Conservation (phyloP, 163 green algal species). For the Prototheca cutis region DNA sequence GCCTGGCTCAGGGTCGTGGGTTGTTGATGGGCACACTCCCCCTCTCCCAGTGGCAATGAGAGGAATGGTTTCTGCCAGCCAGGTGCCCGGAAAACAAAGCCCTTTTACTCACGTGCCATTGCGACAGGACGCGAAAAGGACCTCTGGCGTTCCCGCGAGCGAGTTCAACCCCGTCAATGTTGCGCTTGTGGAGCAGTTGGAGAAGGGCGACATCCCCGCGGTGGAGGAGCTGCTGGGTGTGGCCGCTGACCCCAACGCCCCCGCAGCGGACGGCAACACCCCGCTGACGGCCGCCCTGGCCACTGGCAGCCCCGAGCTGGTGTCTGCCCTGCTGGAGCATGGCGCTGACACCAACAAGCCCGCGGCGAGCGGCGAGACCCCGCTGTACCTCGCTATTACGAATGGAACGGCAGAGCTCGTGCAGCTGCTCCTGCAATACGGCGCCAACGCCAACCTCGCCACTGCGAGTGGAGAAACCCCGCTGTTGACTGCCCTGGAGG, state of each 20-base stretch:
- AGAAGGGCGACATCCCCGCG: not conserved
- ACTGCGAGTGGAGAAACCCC: not conserved
- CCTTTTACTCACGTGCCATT: too few relatives aligned
- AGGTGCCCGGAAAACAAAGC: too few relatives aligned
- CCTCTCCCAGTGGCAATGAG: too few relatives aligned
- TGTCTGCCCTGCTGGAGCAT: not conserved
- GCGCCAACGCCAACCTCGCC: slow-evolving; percentile 4
- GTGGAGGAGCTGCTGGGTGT: not conserved
- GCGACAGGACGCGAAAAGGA: too few relatives aligned
- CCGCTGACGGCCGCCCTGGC: not conserved
- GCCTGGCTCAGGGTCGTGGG: too few relatives aligned
- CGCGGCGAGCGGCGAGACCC: not conserved
- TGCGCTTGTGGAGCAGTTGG: not conserved
- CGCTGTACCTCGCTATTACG: not conserved
- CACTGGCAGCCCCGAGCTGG: not conserved
- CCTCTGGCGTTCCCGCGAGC: too few relatives aligned
- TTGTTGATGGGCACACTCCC: too few relatives aligned
- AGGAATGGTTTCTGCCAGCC: too few relatives aligned
- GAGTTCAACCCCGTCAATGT: not conserved
- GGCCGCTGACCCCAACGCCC: slow-evolving; percentile 1
- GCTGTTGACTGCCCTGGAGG: not conserved
- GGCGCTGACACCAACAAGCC: slow-evolving; percentile 5
- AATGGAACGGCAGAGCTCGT: not conserved
- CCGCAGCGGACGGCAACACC: not conserved
- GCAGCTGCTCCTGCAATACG: slow-evolving; percentile 7